phyloP scores from a whole-genome alignment of 805 yeast species.

The Yamadazyma ubonensis region DNA sequence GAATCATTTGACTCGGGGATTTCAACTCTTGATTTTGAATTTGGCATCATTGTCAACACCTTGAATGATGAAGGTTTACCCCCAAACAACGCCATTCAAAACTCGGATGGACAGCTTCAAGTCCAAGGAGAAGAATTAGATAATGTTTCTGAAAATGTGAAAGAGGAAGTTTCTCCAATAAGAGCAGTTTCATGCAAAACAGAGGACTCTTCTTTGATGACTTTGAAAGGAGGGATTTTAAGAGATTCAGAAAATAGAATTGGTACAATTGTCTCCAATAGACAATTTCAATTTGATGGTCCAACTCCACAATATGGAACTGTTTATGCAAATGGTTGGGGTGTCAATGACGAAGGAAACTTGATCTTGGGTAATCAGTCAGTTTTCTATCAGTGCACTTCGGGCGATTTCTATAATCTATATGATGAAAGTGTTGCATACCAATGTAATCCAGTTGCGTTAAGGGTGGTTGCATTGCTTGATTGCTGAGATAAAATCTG shows the following conservation, averaged over 20 bases:
- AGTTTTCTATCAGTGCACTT: conserved; percentile 38
- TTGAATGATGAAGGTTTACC: conserved; percentile 18
- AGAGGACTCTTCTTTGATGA: conserved; percentile 26
- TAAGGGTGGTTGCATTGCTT: conserved; percentile 37
- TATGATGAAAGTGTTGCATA: conserved; percentile 33
- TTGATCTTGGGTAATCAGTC: conserved; percentile 33
- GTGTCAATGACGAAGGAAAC: conserved; percentile 31
- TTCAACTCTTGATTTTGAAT: conserved; percentile 30
- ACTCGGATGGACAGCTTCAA: conserved; percentile 16
- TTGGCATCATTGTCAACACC: conserved; percentile 34
- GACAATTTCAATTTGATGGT: conserved; percentile 43
- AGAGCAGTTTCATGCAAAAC: conserved; percentile 30
- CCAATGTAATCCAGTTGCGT: conserved; percentile 37
- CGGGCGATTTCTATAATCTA: conserved; percentile 40
- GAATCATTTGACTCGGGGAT: conserved; percentile 19
- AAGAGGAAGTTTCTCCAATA: conserved; percentile 21
- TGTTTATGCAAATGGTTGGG: conserved; percentile 41
- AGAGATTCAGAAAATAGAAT: conserved; percentile 32
- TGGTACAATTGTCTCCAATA: conserved; percentile 38
- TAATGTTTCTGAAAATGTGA: not conserved
- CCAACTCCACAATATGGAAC: conserved; percentile 41
- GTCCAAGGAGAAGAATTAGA: conserved; percentile 33
- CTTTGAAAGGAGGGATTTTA: conserved; percentile 29
- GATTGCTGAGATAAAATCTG: conserved; percentile 29
- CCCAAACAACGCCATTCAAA: conserved; percentile 4